Base-by-base conservation (phyloP, 306 rosid species). In the Lagenaria siceraria region DNA sequence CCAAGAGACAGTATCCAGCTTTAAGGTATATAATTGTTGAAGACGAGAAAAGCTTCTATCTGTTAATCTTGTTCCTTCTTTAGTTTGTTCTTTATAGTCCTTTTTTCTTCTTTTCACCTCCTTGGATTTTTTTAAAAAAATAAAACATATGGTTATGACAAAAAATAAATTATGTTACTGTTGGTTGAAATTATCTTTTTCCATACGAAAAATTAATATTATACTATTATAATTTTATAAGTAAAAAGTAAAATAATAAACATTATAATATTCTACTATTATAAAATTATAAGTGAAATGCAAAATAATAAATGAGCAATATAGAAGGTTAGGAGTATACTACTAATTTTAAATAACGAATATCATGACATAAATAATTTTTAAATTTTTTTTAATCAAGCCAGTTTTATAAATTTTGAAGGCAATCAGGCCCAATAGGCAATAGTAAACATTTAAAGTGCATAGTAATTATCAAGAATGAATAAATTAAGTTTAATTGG, bases 11-110 rank as follows among this genome's bases (percentile, higher is more conserved):
- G 64, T 82, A 86, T 81, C 74, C 86, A 79, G 72, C 85, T 79
- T 84, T 91, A 77, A 87, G 97, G 96, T 88, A 54, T 36, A 22
- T 2, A 36, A 83, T 13, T 68, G 31, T 36, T 76, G 21, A 52
- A 14, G 46, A 17, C 4, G 48, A 64, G 46, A 63, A 12, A 35
- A 36, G 27, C 24, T 17, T 22, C 18, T 18, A 19, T 35, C 29
- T 31, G 43, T 36, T 5, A 11, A 65, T 65, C 29, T 65, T 48
- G 14, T 40, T 71, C 76, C 8, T 71, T 27, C 51, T 46, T 46
- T 17, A 46, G 51, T 1, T 27, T 25, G 38, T 24, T 65, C 51
- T 65, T n/a, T 65, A 46, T 10, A 38, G 72, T 5, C 8, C n/a
- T 17, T 12, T 66, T 66, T 19, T 24, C 10, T 53, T 6, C 19